Conservation (phyloP, 768 basidiomycete species). For the Pleurotus ostreatus region DNA sequence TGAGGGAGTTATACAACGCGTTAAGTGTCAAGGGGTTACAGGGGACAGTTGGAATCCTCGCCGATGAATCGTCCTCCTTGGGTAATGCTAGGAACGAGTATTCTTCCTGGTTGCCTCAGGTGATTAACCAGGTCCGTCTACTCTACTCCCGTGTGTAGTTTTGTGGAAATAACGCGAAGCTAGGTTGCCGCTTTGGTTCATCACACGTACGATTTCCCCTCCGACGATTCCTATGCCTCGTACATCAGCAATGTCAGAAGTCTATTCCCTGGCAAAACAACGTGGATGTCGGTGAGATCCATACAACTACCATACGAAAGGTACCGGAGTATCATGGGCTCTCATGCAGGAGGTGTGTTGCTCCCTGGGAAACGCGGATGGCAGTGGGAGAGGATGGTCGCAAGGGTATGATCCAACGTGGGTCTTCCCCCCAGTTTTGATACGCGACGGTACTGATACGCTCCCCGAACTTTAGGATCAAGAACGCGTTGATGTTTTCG, state of each 20-base stretch:
- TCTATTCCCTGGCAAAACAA: conserved; percentile 24
- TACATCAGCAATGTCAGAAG: conserved; percentile 24
- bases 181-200: conserved; percentile 36
- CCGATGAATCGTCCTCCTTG: conserved; percentile 36
- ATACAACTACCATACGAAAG: background rate
- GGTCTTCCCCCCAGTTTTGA: background rate
- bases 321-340: background rate
- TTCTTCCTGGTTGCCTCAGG: conserved; percentile 29
- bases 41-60: conserved; percentile 32
- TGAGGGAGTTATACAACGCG: conserved; percentile 31
- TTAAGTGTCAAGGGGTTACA: conserved; percentile 24
- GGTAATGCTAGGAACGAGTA: conserved; percentile 27
- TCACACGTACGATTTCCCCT: conserved; percentile 44
- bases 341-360: conserved; percentile 31
- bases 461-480: conserved; percentile 20
- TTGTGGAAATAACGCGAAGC: background rate
- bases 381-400: conserved; percentile 28
- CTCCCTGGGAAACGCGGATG: conserved; percentile 29
- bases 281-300: conserved; percentile 34
- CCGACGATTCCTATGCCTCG: conserved; percentile 28
- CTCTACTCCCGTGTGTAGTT: background rate
- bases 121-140: conserved; percentile 22
- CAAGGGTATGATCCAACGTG: conserved; percentile 34
- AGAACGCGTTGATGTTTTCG: conserved; percentile 34
- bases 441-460: background rate